Percentiles rank a stretch among this genome's conserved stretches.
These are phyloP conservation scores for Berkeleyomyces basicola DNA, from an alignment of 2,329 filamentous ascomycete genomes.

Conservation along the genomic window DNA sequence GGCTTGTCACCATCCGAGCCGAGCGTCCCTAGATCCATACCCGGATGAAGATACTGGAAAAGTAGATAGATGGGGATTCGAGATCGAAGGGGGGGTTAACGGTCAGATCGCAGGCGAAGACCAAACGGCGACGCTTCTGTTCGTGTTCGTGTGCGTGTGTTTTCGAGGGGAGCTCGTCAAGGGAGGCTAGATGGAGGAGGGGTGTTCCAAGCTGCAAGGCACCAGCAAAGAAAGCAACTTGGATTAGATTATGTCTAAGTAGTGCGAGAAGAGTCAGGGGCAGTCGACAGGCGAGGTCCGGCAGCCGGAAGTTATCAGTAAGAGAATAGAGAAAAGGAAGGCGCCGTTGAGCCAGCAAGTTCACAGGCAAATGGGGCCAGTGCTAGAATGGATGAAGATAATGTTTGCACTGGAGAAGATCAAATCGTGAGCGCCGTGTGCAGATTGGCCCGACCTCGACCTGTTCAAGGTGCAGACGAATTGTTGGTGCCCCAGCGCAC, in stretches of 20 bases:
- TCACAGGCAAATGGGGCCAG: background rate
- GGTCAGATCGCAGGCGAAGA: background rate
- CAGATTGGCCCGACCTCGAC: background rate
- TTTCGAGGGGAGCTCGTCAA: background rate
- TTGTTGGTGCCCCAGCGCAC: background rate
- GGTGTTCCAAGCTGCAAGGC: background rate
- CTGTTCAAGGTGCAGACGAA: background rate
- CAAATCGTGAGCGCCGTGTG: background rate
- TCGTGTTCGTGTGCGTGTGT: background rate
- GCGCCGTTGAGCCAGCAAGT: background rate
- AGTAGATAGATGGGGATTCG: background rate
- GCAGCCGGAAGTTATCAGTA: background rate
- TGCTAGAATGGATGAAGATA: background rate
- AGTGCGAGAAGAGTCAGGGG: background rate
- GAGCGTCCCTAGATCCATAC: conserved; percentile 43
- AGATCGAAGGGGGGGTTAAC: background rate
- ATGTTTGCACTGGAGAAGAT: background rate
- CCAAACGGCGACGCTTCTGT: background rate
- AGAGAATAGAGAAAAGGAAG: background rate
- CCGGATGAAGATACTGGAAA: conserved; percentile 19
- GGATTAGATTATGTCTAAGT: background rate
- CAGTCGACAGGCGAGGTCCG: background rate
- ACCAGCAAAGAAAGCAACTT: background rate
- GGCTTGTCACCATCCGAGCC: conserved; percentile 27
- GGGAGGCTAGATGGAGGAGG: background rate